phyloP scores from a whole-genome alignment of 2,329 filamentous ascomycete species.

The Zasmidium angulare region DNA sequence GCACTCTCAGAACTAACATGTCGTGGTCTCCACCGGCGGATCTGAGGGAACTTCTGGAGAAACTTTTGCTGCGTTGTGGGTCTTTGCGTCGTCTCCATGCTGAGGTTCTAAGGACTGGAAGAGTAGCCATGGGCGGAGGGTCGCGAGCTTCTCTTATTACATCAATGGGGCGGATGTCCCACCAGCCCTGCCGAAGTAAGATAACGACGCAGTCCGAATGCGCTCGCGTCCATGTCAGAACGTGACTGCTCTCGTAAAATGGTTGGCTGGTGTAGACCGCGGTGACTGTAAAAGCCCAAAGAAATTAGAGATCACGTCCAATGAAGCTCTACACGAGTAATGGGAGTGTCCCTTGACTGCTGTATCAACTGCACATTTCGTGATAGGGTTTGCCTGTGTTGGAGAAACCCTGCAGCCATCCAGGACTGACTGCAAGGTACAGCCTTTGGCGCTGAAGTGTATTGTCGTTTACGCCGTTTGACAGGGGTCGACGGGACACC shows the following conservation, averaged over 20 bases:
- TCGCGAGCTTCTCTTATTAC: too few species aligned
- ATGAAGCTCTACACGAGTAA: too few species aligned
- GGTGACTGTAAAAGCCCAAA: too few species aligned
- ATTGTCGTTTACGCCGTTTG: too few species aligned
- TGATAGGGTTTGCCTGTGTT: neutral
- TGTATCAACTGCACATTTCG: neutral
- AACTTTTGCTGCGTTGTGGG: neutral
- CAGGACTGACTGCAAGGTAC: too few species aligned
- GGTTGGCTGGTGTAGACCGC: neutral
- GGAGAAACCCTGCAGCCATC: neutral
- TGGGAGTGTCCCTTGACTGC: neutral
- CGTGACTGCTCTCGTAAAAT: neutral
- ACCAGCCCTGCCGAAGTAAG: neutral
- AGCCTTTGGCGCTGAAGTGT: too few species aligned
- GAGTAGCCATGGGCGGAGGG: neutral
- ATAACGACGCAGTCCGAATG: neutral
- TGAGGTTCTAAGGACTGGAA: neutral
- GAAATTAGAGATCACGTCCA: too few species aligned
- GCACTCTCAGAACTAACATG: neutral
- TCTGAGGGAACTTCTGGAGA: neutral
- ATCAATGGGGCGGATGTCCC: too few species aligned
- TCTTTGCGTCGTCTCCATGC: neutral
- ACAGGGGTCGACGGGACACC: too few species aligned
- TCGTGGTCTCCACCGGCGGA: neutral
- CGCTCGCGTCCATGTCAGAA: too few species aligned